These are phyloP conservation scores for Eremochloa ophiuroides DNA, from an alignment of 176 grass and related monocot genomes.

Conservation along the genomic window DNA sequence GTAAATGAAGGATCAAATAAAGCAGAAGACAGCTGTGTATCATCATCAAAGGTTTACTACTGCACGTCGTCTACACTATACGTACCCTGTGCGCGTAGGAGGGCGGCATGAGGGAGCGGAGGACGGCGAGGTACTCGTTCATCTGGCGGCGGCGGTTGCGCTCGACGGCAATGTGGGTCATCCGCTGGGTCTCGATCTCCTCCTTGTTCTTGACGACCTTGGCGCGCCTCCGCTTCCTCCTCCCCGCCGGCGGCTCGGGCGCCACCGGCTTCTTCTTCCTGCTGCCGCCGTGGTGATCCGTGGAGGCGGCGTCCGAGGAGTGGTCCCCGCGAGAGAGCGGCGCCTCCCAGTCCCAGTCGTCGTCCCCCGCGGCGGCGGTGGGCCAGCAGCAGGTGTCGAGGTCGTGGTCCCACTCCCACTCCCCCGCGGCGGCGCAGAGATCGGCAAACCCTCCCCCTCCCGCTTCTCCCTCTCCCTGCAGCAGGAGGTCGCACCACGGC, in stretches of 20 bases:
- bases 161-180: slow-evolving; percentile 99
- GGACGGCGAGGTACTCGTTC: slow-evolving; percentile 96
- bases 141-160: slow-evolving; percentile 93
- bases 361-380: not conserved
- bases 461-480: not conserved
- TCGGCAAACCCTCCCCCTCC: slow-evolving; percentile 14
- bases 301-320: slow-evolving; percentile 29
- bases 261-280: not conserved
- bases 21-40: too few species aligned
- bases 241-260: not conserved
- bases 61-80: too few species aligned
- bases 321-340: slow-evolving; percentile 34
- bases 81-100: slow-evolving; percentile 88
- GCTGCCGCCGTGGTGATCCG: not conserved
- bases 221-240: slow-evolving; percentile 71
- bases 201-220: slow-evolving; percentile 91
- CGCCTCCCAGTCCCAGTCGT: slow-evolving; percentile 67
- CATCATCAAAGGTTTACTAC: too few species aligned
- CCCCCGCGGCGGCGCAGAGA: not conserved
- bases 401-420: slow-evolving; percentile 27
- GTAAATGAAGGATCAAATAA: too few species aligned
- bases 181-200: slow-evolving; percentile 94
- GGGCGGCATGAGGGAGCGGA: slow-evolving; percentile 87
- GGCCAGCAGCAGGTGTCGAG: slow-evolving; percentile 11
- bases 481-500: slow-evolving; percentile 41